Evolutionary conservation across 2,329 filamentous ascomycete species (phyloP).

Genomic region (Cercospora berteroae): DNA sequence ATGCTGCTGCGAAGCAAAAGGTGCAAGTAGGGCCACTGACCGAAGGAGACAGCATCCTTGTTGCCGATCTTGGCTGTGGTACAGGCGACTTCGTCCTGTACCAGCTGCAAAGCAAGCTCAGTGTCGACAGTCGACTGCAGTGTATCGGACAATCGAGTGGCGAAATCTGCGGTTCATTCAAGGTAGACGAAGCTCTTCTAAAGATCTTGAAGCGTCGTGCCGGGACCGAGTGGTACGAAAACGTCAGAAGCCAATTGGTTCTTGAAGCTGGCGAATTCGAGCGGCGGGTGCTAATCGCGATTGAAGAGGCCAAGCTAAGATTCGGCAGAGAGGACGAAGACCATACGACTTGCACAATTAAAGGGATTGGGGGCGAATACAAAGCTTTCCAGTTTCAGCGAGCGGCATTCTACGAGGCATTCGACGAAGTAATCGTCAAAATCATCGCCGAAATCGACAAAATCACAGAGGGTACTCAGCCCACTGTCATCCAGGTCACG

Average conservation of each 20-base stretch:
- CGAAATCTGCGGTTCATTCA: constrained; percentile 14
- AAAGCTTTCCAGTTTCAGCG: not conserved
- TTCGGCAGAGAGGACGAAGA: not conserved
- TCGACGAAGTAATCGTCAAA: constrained; percentile 6
- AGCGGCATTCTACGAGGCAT: constrained; percentile 5
- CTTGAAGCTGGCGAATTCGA: constrained; percentile 9
- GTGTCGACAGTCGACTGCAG: constrained; percentile 11
- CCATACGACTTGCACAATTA: not conserved
- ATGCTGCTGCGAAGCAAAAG: not conserved
- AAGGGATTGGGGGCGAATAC: not conserved
- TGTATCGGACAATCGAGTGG: constrained; percentile 12
- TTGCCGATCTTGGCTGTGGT: constrained; percentile 4
- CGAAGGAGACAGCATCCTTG: constrained; percentile 11
- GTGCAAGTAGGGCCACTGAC: not conserved
- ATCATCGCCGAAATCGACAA: constrained; percentile 10
- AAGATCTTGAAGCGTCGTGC: not conserved
- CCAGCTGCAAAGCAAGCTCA: constrained; percentile 1
- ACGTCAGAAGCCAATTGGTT: not conserved
- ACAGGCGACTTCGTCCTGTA: constrained; percentile 3
- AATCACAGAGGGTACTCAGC: not conserved
- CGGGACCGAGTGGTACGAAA: not conserved
- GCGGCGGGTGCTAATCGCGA: not conserved
- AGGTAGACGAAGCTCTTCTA: constrained; percentile 14
- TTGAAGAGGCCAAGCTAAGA: constrained; percentile 13
- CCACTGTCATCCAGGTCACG: constrained; percentile 11